Percentiles rank a stretch among this genome's conserved stretches.
Evolutionary conservation across 495 filamentous ascomycete genomes (phyloP).

Genomic region (Aspergillus carlsbadensis): DNA sequence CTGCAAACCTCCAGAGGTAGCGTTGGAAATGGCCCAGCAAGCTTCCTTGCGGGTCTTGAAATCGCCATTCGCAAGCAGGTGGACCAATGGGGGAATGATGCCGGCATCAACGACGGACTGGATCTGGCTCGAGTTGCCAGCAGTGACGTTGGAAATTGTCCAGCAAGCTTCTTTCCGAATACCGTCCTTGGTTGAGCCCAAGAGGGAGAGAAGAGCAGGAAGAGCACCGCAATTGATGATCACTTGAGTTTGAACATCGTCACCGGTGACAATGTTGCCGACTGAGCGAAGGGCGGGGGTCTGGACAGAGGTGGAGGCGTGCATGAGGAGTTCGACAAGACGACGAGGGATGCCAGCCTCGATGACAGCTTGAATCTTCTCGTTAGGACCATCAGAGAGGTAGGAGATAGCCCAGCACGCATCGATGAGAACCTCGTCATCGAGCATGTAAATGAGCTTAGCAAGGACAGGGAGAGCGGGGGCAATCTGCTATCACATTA

Average conservation of each 20-base stretch:
- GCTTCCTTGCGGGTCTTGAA: constrained; percentile 99
- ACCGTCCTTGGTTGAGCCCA: constrained; percentile 96
- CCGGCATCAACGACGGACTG: constrained; percentile 95
- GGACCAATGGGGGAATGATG: constrained; percentile 94
- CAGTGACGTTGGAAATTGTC: constrained; percentile 99
- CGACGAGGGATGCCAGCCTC: constrained; percentile 97
- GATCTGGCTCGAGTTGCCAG: constrained; percentile 96
- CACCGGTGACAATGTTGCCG: constrained; percentile 98
- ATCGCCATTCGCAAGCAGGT: constrained; percentile 92
- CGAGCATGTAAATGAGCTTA: constrained; percentile 96
- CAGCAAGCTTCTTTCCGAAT: constrained; percentile 99
- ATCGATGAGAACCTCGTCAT: constrained; percentile 98
- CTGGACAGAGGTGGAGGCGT: constrained; percentile 98
- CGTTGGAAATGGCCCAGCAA: constrained; percentile 99
- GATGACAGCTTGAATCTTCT: constrained; percentile 99
- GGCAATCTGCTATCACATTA: constrained; percentile 63
- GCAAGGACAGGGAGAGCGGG: constrained; percentile 95
- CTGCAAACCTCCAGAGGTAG: constrained; percentile 94
- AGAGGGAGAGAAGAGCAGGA: constrained; percentile 83
- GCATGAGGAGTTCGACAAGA: constrained; percentile 95
- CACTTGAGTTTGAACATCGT: constrained; percentile 98
- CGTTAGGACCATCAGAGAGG: constrained; percentile 96
- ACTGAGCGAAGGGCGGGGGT: constrained; percentile 96
- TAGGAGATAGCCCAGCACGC: constrained; percentile 99
- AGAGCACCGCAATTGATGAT: constrained; percentile 98